Evolutionary conservation across 2,329 filamentous ascomycete genomes (phyloP).

Genomic region (Samsoniella hepiali): DNA sequence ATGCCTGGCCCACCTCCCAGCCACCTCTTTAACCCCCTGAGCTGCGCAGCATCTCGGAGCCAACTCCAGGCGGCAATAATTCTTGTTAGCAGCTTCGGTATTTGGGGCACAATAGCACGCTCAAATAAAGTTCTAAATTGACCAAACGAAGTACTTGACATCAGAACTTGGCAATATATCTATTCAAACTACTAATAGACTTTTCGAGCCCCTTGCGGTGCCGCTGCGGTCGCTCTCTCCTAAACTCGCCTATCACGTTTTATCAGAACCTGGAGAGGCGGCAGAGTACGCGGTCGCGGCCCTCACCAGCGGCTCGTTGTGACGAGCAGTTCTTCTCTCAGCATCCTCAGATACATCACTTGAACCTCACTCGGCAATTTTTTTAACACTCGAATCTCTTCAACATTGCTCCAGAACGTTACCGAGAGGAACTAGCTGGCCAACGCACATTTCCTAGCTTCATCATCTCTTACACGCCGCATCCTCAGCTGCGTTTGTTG

Average conservation of each 20-base stretch:
- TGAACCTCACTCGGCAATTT: too few species aligned
- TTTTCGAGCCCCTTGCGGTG: background rate
- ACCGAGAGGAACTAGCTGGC: background rate
- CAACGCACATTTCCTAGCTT: background rate
- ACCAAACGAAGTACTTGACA: too few species aligned
- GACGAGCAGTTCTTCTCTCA: background rate
- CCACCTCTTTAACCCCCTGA: slow-evolving; percentile 27
- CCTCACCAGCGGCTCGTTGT: background rate
- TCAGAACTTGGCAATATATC: too few species aligned
- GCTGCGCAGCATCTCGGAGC: slow-evolving; percentile 22
- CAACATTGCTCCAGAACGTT: background rate
- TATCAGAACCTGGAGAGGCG: slow-evolving; percentile 11
- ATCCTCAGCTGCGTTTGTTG: background rate
- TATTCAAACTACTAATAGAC: too few species aligned
- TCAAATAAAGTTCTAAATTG: too few species aligned
- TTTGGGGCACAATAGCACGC: background rate
- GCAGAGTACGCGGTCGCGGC: background rate
- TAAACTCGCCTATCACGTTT: background rate
- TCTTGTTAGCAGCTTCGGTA: slow-evolving; percentile 26
- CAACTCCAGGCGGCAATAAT: slow-evolving; percentile 32
- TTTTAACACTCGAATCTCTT: background rate
- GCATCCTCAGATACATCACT: background rate
- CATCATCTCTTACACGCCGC: background rate
- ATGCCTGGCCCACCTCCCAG: slow-evolving; percentile 23
- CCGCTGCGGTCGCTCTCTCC: too few species aligned